A percentile compares a stretch with the other conserved stretches of the same genome.
phyloP scores from a whole-genome alignment of 805 yeast genomes.

The Candida maltosa region DNA sequence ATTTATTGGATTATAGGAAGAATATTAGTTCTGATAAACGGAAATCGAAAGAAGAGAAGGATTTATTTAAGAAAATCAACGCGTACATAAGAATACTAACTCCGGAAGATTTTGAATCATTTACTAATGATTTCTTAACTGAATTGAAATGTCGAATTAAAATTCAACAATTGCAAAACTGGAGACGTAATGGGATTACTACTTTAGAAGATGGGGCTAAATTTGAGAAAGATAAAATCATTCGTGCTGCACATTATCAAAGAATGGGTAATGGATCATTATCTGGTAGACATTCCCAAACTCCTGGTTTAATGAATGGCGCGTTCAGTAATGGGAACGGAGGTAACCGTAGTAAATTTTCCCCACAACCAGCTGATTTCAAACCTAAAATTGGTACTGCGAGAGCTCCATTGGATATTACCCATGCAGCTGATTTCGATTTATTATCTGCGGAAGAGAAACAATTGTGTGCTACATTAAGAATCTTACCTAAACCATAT shows the following conservation, averaged over 20 bases:
- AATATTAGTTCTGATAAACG: conserved; percentile 80
- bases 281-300: conserved; percentile 18
- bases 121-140: conserved; percentile 66
- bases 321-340: conserved; percentile 15
- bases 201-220: conserved; percentile 77
- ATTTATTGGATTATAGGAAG: conserved; percentile 79
- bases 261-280: conserved; percentile 44
- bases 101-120: conserved; percentile 73
- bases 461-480: conserved; percentile 73
- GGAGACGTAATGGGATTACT: conserved; percentile 88
- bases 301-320: conserved; percentile 11
- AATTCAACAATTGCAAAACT: conserved; percentile 87
- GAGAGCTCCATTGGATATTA: conserved; percentile 61
- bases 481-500: conserved; percentile 90
- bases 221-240: conserved; percentile 84
- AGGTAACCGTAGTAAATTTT: conserved; percentile 17
- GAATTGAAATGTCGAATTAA: conserved; percentile 79
- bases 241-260: conserved; percentile 60
- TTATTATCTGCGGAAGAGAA: conserved; percentile 86
- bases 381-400: conserved; percentile 42
- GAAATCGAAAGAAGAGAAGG: conserved; percentile 86
- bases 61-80: conserved; percentile 68
- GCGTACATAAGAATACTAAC: conserved; percentile 81
- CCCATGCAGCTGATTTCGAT: conserved; percentile 78
- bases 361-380: conserved; percentile 42